Conservation (phyloP, 768 basidiomycete species). For the Xerocomus spinulosus region DNA sequence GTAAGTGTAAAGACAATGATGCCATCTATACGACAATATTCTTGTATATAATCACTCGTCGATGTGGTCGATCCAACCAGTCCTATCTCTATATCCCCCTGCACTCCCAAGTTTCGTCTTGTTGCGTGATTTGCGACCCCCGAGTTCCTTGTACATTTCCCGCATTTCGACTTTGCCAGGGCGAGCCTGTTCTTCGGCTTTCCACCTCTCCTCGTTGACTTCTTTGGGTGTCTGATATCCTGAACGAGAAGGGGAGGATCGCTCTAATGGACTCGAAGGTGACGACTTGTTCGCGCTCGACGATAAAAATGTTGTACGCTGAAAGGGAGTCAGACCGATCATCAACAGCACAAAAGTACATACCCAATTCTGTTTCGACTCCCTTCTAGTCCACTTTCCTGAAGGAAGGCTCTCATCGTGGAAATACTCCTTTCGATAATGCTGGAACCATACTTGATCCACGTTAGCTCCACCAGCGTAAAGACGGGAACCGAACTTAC, state of each 20-base stretch:
- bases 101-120: conserved; percentile 73
- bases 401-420: conserved; percentile 72
- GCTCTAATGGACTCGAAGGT: conserved; percentile 43
- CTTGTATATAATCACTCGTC: conserved; percentile 20
- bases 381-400: conserved; percentile 88
- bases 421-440: conserved; percentile 83
- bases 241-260: conserved; percentile 44
- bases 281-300: conserved; percentile 37
- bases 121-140: conserved; percentile 71
- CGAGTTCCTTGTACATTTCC: conserved; percentile 86
- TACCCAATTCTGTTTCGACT: conserved; percentile 94
- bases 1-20: too few species aligned
- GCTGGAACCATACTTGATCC: conserved; percentile 84
- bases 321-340: conserved; percentile 2
- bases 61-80: conserved; percentile 58
- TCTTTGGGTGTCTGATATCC: conserved; percentile 80
- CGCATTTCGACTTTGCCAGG: conserved; percentile 85
- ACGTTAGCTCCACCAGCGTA: conserved; percentile 2
- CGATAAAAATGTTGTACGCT: conserved; percentile 52
- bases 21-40: background rate
- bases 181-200: conserved; percentile 46
- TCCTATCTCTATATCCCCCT: conserved; percentile 65
- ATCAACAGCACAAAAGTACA: conserved; percentile 7
- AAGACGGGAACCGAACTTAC: conserved; percentile 36
- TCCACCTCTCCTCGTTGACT: conserved; percentile 70